Percentiles rank a stretch among this genome's conserved stretches.
These are phyloP conservation scores for Catharanthus roseus DNA, from an alignment of 257 asterid species.

Conservation along the genomic window DNA sequence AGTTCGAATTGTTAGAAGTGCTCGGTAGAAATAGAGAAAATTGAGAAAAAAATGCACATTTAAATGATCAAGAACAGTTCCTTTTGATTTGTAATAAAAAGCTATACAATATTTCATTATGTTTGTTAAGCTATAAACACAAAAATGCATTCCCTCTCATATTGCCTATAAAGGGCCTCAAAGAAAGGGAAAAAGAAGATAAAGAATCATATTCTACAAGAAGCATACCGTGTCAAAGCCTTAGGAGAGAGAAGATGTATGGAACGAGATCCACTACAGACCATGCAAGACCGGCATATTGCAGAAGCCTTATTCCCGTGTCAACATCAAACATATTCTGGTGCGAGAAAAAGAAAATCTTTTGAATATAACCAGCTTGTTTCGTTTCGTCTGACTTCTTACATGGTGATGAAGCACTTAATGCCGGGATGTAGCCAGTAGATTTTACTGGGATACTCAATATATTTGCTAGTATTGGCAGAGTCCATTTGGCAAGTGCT, in stretches of 20 bases:
- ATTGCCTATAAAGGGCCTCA: neutral
- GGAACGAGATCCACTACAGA: constrained; percentile 96
- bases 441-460: constrained; percentile 82
- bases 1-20: neutral
- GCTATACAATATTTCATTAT: constrained; percentile 2
- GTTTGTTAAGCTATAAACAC: constrained; percentile 1
- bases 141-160: constrained; percentile 10
- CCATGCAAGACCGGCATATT: constrained; percentile 95
- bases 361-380: constrained; percentile 67
- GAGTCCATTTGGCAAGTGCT: constrained; percentile 85
- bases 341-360: constrained; percentile 46
- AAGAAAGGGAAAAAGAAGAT: neutral
- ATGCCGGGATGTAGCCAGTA: constrained; percentile 64
- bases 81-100: neutral
- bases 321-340: constrained; percentile 74
- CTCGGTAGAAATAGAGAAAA: too few relatives aligned
- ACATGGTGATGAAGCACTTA: constrained; percentile 33
- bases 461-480: constrained; percentile 76
- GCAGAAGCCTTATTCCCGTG: constrained; percentile 92
- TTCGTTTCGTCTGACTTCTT: constrained; percentile 47
- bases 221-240: constrained; percentile 45
- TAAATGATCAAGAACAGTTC: neutral
- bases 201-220: constrained; percentile 5
- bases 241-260: constrained; percentile 50
- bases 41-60: neutral